These are phyloP conservation scores for Zelopaecilomyces penicillatus DNA, from an alignment of 2,329 filamentous ascomycete species.

Conservation along the genomic window DNA sequence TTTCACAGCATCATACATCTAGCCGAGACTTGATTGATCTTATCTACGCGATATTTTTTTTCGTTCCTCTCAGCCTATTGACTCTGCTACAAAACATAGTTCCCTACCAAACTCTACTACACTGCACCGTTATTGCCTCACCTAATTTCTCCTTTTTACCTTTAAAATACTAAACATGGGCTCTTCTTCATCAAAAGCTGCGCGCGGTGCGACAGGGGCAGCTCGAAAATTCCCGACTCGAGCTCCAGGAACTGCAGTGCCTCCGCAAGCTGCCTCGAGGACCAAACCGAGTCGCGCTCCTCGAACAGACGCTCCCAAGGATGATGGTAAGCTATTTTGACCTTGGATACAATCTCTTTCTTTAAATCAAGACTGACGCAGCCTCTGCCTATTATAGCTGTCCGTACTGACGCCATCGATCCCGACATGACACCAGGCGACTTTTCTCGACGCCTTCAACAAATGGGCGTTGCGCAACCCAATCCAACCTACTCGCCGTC, in stretches of 20 bases:
- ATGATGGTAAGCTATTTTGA: slow-evolving; percentile 12
- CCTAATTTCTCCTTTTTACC: not conserved
- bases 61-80: too few relatives aligned
- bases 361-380: too few relatives aligned
- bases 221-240: slow-evolving; percentile 37
- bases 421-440: slow-evolving; percentile 33
- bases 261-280: slow-evolving; percentile 11
- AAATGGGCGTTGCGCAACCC: slow-evolving; percentile 48
- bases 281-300: slow-evolving; percentile 5
- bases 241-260: slow-evolving; percentile 18
- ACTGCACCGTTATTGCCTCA: not conserved
- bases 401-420: slow-evolving; percentile 31
- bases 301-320: slow-evolving; percentile 9
- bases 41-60: too few relatives aligned
- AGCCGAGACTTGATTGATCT: too few relatives aligned
- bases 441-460: slow-evolving; percentile 42
- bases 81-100: too few relatives aligned
- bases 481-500: slow-evolving; percentile 46
- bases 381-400: slow-evolving; percentile 20
- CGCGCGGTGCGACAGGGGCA: slow-evolving; percentile 5
- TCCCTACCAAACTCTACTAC: too few relatives aligned
- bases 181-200: slow-evolving; percentile 9
- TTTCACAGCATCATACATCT: too few relatives aligned
- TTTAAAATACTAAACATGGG: slow-evolving; percentile 2
- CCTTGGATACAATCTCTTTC: too few relatives aligned